Percentiles rank a stretch among this genome's conserved stretches.
Evolutionary conservation across 192 early-diverging fungal species (phyloP).

Genomic region (Podila horticola): DNA sequence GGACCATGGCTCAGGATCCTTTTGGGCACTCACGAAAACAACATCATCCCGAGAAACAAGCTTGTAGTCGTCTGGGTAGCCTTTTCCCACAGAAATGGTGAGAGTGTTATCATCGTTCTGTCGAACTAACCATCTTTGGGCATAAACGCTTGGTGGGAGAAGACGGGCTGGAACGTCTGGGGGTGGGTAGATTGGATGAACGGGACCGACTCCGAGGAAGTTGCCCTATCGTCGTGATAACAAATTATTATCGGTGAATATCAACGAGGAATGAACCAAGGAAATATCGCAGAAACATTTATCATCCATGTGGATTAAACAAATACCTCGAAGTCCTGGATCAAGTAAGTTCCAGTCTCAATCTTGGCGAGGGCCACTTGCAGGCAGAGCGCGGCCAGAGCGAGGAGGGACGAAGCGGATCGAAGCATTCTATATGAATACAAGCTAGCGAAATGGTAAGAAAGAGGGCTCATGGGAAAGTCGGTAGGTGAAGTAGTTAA

Average conservation of each 20-base stretch:
- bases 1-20: neutral
- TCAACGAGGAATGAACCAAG: no score
- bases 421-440: no score
- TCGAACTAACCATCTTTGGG: neutral
- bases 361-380: neutral
- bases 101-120: neutral
- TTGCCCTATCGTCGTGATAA: neutral
- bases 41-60: neutral
- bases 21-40: neutral
- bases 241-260: no score
- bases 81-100: neutral
- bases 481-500: no score
- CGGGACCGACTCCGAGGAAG: neutral
- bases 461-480: no score
- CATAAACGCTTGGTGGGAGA: neutral
- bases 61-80: neutral
- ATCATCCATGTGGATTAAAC: no score
- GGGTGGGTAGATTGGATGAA: neutral
- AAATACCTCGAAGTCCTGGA: neutral
- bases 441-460: no score
- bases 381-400: neutral
- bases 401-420: neutral
- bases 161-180: neutral
- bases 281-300: no score
- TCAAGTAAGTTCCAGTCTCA: neutral